phyloP scores from a whole-genome alignment of 495 filamentous ascomycete genomes.

The Penicillium dipodomyicola region DNA sequence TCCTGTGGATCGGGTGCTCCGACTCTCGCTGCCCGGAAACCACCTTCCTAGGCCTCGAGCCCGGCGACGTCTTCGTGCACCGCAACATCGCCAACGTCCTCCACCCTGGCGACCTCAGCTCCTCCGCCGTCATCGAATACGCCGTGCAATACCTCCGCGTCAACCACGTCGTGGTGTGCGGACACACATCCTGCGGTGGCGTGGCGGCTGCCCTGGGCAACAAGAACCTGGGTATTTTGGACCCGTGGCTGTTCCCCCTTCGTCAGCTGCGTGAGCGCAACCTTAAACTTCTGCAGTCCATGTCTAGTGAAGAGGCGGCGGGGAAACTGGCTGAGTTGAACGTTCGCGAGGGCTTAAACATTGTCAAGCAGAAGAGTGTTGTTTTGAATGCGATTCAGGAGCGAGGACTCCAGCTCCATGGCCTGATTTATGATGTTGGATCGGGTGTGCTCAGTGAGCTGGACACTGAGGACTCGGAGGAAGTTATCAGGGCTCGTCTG shows the following conservation, averaged over 20 bases:
- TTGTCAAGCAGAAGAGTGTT: constrained; percentile 58
- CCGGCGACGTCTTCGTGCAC: constrained; percentile 90
- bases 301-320: constrained; percentile 47
- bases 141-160: constrained; percentile 73
- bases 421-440: constrained; percentile 65
- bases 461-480: constrained; percentile 43
- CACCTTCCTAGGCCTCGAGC: constrained; percentile 72
- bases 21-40: constrained; percentile 89
- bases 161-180: constrained; percentile 79
- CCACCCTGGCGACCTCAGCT: constrained; percentile 71
- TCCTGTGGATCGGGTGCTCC: constrained; percentile 92
- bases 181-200: constrained; percentile 80
- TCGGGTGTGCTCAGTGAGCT: constrained; percentile 59
- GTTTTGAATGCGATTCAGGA: constrained; percentile 65
- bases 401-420: constrained; percentile 71
- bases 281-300: constrained; percentile 42
- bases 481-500: constrained; percentile 38
- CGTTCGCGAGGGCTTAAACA: constrained; percentile 62
- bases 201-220: constrained; percentile 67
- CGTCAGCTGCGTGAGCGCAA: constrained; percentile 59
- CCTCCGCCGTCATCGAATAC: constrained; percentile 77
- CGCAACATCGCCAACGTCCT: constrained; percentile 94
- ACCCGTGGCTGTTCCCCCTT: constrained; percentile 77
- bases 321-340: constrained; percentile 65
- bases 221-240: constrained; percentile 69